Percentiles rank a stretch among this genome's conserved stretches.
Evolutionary conservation across 495 filamentous ascomycete genomes (phyloP).

Genomic region (Antarctomyces pellizariae): DNA sequence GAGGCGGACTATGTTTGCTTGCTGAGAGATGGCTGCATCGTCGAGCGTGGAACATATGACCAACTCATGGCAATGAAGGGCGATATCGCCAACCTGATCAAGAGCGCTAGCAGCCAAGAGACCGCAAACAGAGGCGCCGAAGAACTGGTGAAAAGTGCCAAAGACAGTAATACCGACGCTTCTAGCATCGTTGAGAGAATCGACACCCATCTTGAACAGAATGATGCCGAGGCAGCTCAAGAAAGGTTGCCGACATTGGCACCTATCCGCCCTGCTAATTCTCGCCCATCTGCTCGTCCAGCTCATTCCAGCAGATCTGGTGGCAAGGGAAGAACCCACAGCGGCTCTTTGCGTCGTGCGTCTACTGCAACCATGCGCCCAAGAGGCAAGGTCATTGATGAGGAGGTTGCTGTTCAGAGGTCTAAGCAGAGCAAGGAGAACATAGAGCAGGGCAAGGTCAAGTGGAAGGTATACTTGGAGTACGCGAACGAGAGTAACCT

Average conservation of each 20-base stretch:
- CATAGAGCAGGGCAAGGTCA: conserved; percentile 85
- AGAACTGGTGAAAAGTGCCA: too few relatives aligned
- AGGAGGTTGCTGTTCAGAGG: conserved; percentile 49
- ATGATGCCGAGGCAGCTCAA: conserved; percentile 48
- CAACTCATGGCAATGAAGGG: conserved; percentile 88
- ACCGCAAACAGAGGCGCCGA: conserved; percentile 15
- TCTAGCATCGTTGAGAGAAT: conserved; percentile 32
- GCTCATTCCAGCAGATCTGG: conserved; percentile 7
- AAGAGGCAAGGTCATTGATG: conserved; percentile 58
- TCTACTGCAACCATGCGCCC: conserved; percentile 79
- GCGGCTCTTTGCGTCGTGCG: conserved; percentile 64
- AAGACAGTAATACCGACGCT: conserved; percentile 28
- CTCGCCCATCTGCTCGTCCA: conserved; percentile 12
- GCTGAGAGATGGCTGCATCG: conserved; percentile 58
- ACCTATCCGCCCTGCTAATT: conserved; percentile 35
- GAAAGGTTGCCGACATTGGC: conserved; percentile 44
- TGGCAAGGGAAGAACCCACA: conserved; percentile 30
- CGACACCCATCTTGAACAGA: conserved; percentile 20
- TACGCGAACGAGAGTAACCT: conserved; percentile 91
- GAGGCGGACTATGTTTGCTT: conserved; percentile 73
- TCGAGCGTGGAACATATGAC: conserved; percentile 73
- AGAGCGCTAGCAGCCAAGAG: conserved; percentile 44
- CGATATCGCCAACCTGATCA: conserved; percentile 66
- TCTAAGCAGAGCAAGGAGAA: conserved; percentile 71
- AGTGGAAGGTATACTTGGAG: conserved; percentile 73